These are phyloP conservation scores for Camillea tinctor DNA, from an alignment of 2,329 filamentous ascomycete species.

Conservation along the genomic window DNA sequence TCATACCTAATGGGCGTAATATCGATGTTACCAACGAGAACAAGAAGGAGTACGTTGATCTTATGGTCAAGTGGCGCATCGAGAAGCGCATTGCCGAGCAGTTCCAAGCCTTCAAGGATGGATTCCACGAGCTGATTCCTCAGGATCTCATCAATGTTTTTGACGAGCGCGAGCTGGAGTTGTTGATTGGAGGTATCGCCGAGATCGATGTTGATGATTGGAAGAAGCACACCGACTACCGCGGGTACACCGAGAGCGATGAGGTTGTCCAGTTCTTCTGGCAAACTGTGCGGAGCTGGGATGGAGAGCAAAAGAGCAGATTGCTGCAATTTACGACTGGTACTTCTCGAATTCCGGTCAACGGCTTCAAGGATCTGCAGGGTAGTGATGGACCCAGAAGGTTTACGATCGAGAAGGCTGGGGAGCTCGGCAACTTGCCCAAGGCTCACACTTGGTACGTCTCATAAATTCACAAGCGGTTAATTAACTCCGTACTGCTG, in stretches of 20 bases:
- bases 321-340: slow-evolving; percentile 96
- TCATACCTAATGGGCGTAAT: slow-evolving; percentile 85
- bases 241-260: slow-evolving; percentile 95
- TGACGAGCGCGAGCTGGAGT: slow-evolving; percentile 93
- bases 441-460: slow-evolving; percentile 97
- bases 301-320: slow-evolving; percentile 96
- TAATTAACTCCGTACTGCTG: not conserved
- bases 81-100: slow-evolving; percentile 98
- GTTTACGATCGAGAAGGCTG: slow-evolving; percentile 98
- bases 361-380: slow-evolving; percentile 98
- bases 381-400: slow-evolving; percentile 91
- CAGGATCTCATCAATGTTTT: slow-evolving; percentile 97
- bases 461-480: not conserved
- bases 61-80: slow-evolving; percentile 99
- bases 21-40: slow-evolving; percentile 98
- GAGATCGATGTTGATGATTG: slow-evolving; percentile 99
- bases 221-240: slow-evolving; percentile 99
- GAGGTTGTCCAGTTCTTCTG: slow-evolving; percentile 99
- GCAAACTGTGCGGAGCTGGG: slow-evolving; percentile 96
- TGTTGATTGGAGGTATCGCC: slow-evolving; percentile 98
- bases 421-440: slow-evolving; percentile 83
- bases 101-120: slow-evolving; percentile 95
- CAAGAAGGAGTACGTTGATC: slow-evolving; percentile 97
- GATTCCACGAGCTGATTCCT: slow-evolving; percentile 96
- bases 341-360: slow-evolving; percentile 96